Base-by-base conservation (phyloP, 192 early-diverging fungal genomes). In the Linnemannia hyalina region DNA sequence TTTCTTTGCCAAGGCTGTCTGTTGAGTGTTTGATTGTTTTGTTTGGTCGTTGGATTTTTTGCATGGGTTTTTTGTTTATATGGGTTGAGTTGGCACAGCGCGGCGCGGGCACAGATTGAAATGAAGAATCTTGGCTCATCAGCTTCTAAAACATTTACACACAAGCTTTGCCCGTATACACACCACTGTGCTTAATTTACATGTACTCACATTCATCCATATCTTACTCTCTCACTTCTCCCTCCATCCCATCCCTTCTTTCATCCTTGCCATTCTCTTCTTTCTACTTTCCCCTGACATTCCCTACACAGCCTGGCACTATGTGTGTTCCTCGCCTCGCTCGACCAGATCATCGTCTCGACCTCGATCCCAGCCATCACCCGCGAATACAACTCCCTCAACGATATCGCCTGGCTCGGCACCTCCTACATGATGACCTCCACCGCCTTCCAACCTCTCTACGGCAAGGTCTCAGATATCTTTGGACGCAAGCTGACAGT, bases 381-480 rank as follows among this genome's bases (percentile, higher is more conserved):
- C 6, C 69, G 80, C 23, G 90, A 95, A 44, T 93, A 96, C 68
- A 77, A 91, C 8, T 82, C 91, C 11, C 87, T 94, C 32, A 89
- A 84, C 26, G 87, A 88, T 46, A 92, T 95, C 40, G 73, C 87
- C 0, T 80, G 81, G 96, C 91, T 98, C 63, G 93, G 92, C 22
- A 92, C 91, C n/a, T 86, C 91, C 40, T 96, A 94, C 80, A 88
- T 96, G 26, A 88, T 96, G 73, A 91, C 93, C 20, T 68, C 89
- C 6, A 89, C 88, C 18, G 77, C 81, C 26, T 83, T 82, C 42
- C 88, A 89, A 71, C 83, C 88, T 42, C 38, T 80, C 10, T 89
- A 90, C 44, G 84, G 96, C n/a, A 94, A 94, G 72, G 74, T 97
- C 75, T 98, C 76, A 90, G 97, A 98, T 73, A 95, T 97, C 40